These are phyloP conservation scores for Globisporangium emineosum DNA, from an alignment of 352 stramenopile species.

Conservation along the genomic window DNA sequence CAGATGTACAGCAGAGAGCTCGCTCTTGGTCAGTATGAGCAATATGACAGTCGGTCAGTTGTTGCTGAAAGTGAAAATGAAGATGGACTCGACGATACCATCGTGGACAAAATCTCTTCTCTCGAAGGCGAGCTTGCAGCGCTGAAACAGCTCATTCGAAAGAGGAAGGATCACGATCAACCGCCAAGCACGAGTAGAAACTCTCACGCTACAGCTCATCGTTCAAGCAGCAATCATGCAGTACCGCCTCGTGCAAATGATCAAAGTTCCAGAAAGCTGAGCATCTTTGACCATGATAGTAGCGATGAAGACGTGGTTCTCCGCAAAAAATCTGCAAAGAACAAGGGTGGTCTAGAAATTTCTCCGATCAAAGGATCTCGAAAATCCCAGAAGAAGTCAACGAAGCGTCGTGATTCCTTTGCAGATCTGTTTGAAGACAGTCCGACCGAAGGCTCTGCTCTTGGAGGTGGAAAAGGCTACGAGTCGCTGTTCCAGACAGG, in stretches of 20 bases:
- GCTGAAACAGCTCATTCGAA: constrained; percentile 66
- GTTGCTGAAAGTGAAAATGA: constrained; percentile 18
- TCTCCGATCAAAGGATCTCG: constrained; percentile 1
- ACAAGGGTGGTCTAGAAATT: constrained; percentile 8
- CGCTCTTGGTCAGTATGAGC: neutral
- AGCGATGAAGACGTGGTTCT: constrained; percentile 37
- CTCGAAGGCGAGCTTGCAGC: constrained; percentile 61
- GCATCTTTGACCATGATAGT: constrained; percentile 68
- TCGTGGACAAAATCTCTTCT: constrained; percentile 79
- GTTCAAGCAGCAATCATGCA: neutral
- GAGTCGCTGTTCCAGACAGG: constrained; percentile 53
- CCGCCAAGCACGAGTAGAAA: constrained; percentile 8
- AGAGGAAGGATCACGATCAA: constrained; percentile 30
- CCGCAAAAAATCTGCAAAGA: constrained; percentile 16
- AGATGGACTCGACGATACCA: constrained; percentile 60
- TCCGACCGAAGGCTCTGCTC: constrained; percentile 18
- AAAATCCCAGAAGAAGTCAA: constrained; percentile 6
- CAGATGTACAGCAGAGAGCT: neutral
- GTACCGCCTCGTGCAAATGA: neutral
- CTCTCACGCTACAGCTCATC: neutral
- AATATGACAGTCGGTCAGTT: neutral
- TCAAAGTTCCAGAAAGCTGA: constrained; percentile 41
- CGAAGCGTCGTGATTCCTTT: constrained; percentile 66
- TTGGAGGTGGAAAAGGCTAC: constrained; percentile 39
- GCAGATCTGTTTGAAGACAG: constrained; percentile 69